A percentile compares a stretch with the other conserved stretches of the same genome.
phyloP scores from a whole-genome alignment of 164 flowering plant genomes.

The Aristolochia californica region DNA sequence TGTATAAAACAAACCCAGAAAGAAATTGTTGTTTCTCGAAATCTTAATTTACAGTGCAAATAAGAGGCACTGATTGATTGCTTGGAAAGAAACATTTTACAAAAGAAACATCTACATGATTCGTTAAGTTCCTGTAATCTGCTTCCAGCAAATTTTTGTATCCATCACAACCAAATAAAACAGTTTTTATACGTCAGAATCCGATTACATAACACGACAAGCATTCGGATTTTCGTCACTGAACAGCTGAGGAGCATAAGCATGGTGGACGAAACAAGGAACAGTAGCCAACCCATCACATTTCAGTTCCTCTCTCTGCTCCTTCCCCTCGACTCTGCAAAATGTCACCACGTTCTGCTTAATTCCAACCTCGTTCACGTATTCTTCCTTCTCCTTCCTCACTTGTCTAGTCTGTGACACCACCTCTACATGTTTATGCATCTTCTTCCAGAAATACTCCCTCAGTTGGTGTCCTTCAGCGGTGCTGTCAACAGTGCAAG shows the following conservation, averaged over 20 bases:
- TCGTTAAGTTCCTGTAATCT: too few species aligned
- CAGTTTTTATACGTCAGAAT: too few species aligned
- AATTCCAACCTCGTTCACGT: conserved; percentile 4
- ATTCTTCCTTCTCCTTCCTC: conserved; percentile 14
- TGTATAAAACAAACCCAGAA: too few species aligned
- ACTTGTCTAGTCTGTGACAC: conserved; percentile 20
- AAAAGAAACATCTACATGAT: too few species aligned
- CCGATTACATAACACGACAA: conserved; percentile 46
- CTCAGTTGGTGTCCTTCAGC: conserved; percentile 49
- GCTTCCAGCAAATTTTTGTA: too few species aligned
- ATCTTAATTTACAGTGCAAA: too few species aligned
- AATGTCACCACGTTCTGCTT: background rate
- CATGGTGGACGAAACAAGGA: conserved; percentile 55
- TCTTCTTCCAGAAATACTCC: conserved; percentile 35
- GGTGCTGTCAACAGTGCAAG: too few species aligned
- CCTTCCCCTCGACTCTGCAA: conserved; percentile 7
- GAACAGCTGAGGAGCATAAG: conserved; percentile 62
- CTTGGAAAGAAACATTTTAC: too few species aligned
- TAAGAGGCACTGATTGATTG: too few species aligned
- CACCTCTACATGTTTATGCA: conserved; percentile 58
- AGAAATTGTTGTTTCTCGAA: too few species aligned
- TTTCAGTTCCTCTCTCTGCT: background rate
- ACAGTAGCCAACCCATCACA: conserved; percentile 24
- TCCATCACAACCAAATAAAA: too few species aligned
- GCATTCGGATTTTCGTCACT: conserved; percentile 89